Evolutionary conservation across 495 filamentous ascomycete species (phyloP), one percentile per base, ranked within the genome.

Genomic region (Daldinia bambusicola): DNA sequence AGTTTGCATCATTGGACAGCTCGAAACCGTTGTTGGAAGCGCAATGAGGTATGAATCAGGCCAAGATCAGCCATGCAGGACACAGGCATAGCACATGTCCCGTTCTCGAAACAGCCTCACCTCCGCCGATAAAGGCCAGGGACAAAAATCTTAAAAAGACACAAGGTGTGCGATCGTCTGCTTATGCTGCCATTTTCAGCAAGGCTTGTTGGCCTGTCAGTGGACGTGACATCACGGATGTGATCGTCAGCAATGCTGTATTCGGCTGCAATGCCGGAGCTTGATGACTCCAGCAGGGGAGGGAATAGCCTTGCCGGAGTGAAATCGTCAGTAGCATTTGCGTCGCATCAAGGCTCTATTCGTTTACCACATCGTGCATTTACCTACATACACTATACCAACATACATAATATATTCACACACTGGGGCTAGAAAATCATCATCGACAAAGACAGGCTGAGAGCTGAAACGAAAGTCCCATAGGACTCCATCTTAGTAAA

Each of bases 1-100:
- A 67, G 62, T 61, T 74, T 74, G 67, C 71, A 74, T 74, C 67
- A 74, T 74, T 74, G 67, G 60, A 67, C 71, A 67, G 51, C 37
- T 63, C 71, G 58, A 74, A 70, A 63, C 57, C 41, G 45, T 64
- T 61, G 63, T 70, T 51, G 18, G 62, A 55, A 61, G 22, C 37
- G 43, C 43, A 32, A 60, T 26, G 45, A 58, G 59, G 62, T 38
- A 67, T 63, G 57, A 31, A 66, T 66, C 20, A 30, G 67, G 71
- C 61, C 58, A 70, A 67, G 66, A 70, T 73, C 70, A 38, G 57
- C 70, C 62, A 64, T 73, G 70, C 70, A 69, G 66, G 66, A 63
- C 57, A 61, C 61, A 55, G 43, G 57, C 63, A 45, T 60, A 52
- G 16, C 55, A 61, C 53, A 63, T 63, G 32, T 37, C 55, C 62